Evolutionary conservation across 495 filamentous ascomycete genomes (phyloP).

Genomic region (Filosporella fistucella): DNA sequence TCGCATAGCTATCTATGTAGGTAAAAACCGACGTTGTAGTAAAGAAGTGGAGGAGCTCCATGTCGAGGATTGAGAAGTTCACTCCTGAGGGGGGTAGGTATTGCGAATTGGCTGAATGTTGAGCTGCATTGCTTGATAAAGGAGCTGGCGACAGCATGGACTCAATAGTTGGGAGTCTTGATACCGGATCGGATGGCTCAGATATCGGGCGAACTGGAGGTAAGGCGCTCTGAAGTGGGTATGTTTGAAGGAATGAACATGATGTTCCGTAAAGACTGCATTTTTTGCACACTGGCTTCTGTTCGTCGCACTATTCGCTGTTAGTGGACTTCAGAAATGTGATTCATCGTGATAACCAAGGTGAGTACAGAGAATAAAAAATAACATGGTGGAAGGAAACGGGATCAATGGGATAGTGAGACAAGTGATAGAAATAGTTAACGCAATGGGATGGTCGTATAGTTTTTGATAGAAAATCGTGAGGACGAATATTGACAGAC

Average conservation of each 20-base stretch:
- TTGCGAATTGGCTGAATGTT: background rate
- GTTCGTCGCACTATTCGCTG: constrained; percentile 64
- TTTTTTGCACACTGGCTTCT: constrained; percentile 54
- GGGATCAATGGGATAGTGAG: too few relatives aligned
- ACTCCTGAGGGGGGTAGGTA: constrained; percentile 22
- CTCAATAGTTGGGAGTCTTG: constrained; percentile 5
- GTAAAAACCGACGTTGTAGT: constrained; percentile 36
- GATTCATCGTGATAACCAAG: too few relatives aligned
- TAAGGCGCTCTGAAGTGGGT: constrained; percentile 23
- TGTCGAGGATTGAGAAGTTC: constrained; percentile 36
- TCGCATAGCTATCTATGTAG: constrained; percentile 40
- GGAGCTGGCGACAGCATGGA: constrained; percentile 8
- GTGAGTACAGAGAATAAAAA: too few relatives aligned
- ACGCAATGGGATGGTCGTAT: too few relatives aligned
- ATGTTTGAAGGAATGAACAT: constrained; percentile 51
- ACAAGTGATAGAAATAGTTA: too few relatives aligned
- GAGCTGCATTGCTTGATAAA: background rate
- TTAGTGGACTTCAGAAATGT: too few relatives aligned
- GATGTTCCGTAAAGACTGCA: constrained; percentile 53
- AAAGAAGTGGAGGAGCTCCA: constrained; percentile 45
- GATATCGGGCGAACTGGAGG: constrained; percentile 13
- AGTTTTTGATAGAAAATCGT: too few relatives aligned
- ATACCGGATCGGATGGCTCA: too few relatives aligned
- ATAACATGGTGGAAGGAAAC: too few relatives aligned
- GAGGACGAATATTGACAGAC: too few relatives aligned